phyloP scores from a whole-genome alignment of 306 rosid genomes.

The Citrullus mucosospermus region DNA sequence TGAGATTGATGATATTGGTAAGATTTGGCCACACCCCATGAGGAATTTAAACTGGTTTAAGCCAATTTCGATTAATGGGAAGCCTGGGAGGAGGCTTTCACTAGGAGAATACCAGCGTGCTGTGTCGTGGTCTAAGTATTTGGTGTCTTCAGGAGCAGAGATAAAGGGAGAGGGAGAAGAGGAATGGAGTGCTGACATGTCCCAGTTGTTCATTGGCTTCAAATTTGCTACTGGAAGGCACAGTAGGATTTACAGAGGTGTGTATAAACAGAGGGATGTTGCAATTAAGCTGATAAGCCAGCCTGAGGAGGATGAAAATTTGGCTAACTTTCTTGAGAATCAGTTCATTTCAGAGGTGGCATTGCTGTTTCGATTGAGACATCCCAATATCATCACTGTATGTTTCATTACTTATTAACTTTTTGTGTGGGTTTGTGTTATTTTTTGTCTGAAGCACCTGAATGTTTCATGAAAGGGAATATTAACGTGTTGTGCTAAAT shows the following conservation, averaged over 20 bases:
- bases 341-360: constrained; percentile 88
- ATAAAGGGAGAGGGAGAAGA: constrained; percentile 83
- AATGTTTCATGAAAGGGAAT: neutral
- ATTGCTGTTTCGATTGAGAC: constrained; percentile 50
- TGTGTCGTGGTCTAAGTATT: constrained; percentile 89
- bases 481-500: neutral
- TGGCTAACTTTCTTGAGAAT: constrained; percentile 64
- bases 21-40: constrained; percentile 17
- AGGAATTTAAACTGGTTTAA: constrained; percentile 32
- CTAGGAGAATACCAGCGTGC: constrained; percentile 81
- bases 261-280: constrained; percentile 64
- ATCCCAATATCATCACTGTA: constrained; percentile 84
- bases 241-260: constrained; percentile 84
- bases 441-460: neutral
- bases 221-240: constrained; percentile 83
- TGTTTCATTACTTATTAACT: constrained; percentile 9
- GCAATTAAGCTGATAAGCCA: constrained; percentile 85
- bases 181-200: constrained; percentile 96
- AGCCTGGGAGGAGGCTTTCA: constrained; percentile 40
- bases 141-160: constrained; percentile 76
- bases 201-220: constrained; percentile 62
- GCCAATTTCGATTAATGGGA: constrained; percentile 39
- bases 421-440: neutral
- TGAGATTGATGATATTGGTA: constrained; percentile 30
- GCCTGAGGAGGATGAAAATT: constrained; percentile 67